These are phyloP conservation scores for Peronospora destructor DNA, from an alignment of 352 stramenopile species.

Conservation along the genomic window DNA sequence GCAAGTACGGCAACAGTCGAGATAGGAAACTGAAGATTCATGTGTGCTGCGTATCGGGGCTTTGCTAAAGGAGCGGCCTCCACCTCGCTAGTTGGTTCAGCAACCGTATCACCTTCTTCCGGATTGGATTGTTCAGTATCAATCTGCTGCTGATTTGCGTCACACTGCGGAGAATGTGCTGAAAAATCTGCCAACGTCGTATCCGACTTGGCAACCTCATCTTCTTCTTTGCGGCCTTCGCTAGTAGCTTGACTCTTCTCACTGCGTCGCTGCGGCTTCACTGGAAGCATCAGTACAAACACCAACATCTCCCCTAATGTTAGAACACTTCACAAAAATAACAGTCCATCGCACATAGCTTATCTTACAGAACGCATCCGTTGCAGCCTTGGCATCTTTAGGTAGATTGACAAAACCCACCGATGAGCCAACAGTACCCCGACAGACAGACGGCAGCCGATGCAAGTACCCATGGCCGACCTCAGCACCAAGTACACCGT, in stretches of 20 bases:
- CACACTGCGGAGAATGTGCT: conserved; percentile 1
- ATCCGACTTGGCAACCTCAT: not conserved
- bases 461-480: conserved; percentile 95
- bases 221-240: conserved; percentile 4
- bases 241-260: conserved; percentile 5
- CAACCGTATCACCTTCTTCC: conserved; percentile 3
- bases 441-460: conserved; percentile 78
- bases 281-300: conserved; percentile 13
- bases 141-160: conserved; percentile 2
- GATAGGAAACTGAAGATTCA: conserved; percentile 66
- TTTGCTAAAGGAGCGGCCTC: conserved; percentile 12
- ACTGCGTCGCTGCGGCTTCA: conserved; percentile 21
- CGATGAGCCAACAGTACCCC: conserved; percentile 50
- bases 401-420: conserved; percentile 77
- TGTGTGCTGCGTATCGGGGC: conserved; percentile 43
- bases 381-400: conserved; percentile 60
- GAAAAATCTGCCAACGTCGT: not conserved
- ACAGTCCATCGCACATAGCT: conserved; percentile 1
- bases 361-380: conserved; percentile 67
- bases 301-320: not conserved
- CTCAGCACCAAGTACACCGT: conserved; percentile 90
- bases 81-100: conserved; percentile 5
- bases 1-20: conserved; percentile 65
- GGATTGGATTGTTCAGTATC: conserved; percentile 2
- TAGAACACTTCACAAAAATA: conserved; percentile 1